A percentile compares a stretch with the other conserved stretches of the same genome.
Conservation (phyloP, 2,329 filamentous ascomycete species). For the Aspergillus japonicus region DNA sequence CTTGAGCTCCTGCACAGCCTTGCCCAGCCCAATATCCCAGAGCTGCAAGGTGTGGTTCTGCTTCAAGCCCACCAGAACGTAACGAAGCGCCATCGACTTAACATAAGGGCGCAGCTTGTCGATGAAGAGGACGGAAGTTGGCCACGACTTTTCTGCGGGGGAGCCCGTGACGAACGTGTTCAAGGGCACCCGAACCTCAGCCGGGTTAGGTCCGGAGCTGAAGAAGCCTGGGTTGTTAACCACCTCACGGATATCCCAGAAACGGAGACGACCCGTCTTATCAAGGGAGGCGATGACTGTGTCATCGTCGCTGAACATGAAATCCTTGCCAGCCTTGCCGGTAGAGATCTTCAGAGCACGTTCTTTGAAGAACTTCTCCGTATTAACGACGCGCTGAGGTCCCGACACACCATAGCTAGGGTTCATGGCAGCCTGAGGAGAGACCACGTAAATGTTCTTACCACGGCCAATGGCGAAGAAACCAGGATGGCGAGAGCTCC, state of each 20-base stretch:
- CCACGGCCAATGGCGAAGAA: conserved; percentile 95
- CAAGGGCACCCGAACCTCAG: conserved; percentile 82
- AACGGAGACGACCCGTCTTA: conserved; percentile 93
- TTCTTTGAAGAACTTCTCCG: conserved; percentile 81
- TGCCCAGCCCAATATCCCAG: conserved; percentile 93
- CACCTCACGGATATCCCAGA: conserved; percentile 92
- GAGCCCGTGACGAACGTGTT: conserved; percentile 84
- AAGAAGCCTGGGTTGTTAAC: conserved; percentile 50
- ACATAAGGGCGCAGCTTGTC: conserved; percentile 93
- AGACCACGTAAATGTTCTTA: conserved; percentile 90
- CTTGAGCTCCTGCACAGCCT: conserved; percentile 95
- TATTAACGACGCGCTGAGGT: conserved; percentile 67
- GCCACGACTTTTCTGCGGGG: conserved; percentile 90
- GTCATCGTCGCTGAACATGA: conserved; percentile 96
- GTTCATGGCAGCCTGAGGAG: conserved; percentile 56
- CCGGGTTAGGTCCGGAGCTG: conserved; percentile 46
- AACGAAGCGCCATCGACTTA: conserved; percentile 85
- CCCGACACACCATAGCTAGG: conserved; percentile 51
- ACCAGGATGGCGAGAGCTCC: conserved; percentile 83
- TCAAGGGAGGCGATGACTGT: conserved; percentile 91
- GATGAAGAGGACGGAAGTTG: conserved; percentile 91
- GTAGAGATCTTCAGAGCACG: conserved; percentile 91
- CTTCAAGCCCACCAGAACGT: conserved; percentile 97
- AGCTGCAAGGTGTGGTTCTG: conserved; percentile 98
- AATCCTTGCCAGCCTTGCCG: conserved; percentile 97